Conservation (phyloP, 176 grass and related monocot species). For the Hordeum marinum region DNA sequence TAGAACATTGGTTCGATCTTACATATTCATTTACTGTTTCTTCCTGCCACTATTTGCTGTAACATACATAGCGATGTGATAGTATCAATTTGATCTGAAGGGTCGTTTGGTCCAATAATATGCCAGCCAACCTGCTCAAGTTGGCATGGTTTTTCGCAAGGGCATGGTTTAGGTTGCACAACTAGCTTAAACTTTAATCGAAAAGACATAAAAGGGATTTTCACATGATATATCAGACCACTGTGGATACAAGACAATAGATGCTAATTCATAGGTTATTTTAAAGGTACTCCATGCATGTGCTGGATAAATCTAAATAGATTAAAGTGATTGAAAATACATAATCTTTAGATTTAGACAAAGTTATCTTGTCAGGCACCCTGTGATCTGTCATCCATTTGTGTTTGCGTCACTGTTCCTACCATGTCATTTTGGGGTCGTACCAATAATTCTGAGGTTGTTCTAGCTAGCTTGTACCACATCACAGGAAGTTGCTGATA, state of each 20-base stretch:
- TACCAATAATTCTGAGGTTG: not conserved
- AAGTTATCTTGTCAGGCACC: not conserved
- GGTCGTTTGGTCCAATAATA: not conserved
- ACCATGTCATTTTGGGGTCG: not conserved
- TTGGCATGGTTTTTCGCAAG: not conserved
- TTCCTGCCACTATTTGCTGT: not conserved
- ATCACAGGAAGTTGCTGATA: not conserved
- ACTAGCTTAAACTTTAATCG: not conserved
- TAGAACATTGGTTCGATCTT: not conserved
- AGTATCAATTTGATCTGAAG: not conserved
- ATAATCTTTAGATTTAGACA: not conserved
- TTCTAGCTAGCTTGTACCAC: not conserved
- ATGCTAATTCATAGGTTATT: not conserved
- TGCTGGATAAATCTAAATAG: not conserved
- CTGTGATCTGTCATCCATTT: not conserved
- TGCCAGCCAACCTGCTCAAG: not conserved
- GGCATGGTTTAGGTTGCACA: not conserved
- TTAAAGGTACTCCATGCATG: not conserved
- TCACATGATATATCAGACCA: not conserved
- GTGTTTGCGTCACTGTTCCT: not conserved
- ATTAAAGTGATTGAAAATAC: not conserved
- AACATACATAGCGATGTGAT: not conserved
- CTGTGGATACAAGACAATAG: not conserved
- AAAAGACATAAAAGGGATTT: not conserved
- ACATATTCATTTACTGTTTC: not conserved